Base-by-base conservation (phyloP, 2,329 filamentous ascomycete species). In the Calonectria pseudoturangicola region DNA sequence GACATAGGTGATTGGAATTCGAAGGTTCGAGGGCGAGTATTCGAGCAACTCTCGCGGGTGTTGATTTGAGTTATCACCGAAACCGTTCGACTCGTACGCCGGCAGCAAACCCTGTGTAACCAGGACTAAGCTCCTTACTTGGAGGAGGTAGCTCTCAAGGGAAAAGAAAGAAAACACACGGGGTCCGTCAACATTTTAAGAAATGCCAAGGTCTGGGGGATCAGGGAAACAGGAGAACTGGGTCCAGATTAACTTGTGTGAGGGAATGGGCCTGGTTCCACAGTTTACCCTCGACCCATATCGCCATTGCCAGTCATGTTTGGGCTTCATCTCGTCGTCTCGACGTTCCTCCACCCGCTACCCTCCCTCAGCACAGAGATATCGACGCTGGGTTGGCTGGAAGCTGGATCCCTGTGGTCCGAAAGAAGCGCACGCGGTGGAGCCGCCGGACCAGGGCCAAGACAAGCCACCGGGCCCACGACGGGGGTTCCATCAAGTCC, bases 111-210 rank as follows among this genome's bases (percentile, higher is more conserved):
- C 43, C 51, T 51, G 65, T 43, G 27, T 6, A 43, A 58, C 12
- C 47, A 68, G 39, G 41, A 39, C 18, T 27, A 64, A 58, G 48
- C 45, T 54, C 63, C 36, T 63, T 33, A 36, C 8, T 66, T 39
- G 36, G 51, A 28, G 21, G 51, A 21, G 18, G 9, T 18, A 54
- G 28, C 28, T 18, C 27, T 33, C 15, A 43, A 45, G 43, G n/a
- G 63, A 16, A 28, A n/a, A 28, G 25, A 43, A 51, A 54, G 72
- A 47, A 66, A 72, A 56, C 60, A 72, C 78, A 69, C 67, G 74
- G 77, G 77, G 71, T 51, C 67, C 72, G 58, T 71, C 60, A 71
- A 77, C 74, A 60, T 68, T 79, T 79, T 79, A 78, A 78, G 66
- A 78, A 75, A 79, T 77, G 73, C 21, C 66, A 51, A 50, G 54